Evolutionary conservation across 2,329 filamentous ascomycete species (phyloP).

Genomic region (Trichophaea hybrida): DNA sequence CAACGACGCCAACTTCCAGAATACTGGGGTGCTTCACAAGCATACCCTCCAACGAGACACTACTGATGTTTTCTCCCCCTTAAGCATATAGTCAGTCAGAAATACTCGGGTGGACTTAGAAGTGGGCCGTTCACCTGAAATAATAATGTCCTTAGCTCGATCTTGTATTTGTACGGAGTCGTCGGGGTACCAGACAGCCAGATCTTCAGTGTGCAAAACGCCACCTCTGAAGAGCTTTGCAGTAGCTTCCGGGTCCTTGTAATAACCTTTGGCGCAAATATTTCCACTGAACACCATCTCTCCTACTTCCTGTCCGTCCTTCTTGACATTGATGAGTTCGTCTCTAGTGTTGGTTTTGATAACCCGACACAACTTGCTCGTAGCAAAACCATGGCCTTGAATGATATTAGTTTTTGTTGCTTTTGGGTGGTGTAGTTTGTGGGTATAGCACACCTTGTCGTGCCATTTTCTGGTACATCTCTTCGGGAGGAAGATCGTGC

Average conservation of each 20-base stretch:
- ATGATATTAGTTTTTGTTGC: neutral
- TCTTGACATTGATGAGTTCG: constrained; percentile 50
- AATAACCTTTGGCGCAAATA: constrained; percentile 83
- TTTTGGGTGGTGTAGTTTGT: constrained; percentile 39
- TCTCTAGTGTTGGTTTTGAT: constrained; percentile 59
- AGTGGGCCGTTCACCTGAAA: constrained; percentile 50
- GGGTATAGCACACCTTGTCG: constrained; percentile 45
- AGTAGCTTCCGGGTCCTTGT: constrained; percentile 76
- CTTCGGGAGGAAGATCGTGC: constrained; percentile 56
- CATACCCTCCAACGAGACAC: constrained; percentile 80
- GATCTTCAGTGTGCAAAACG: constrained; percentile 73
- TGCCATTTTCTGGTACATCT: constrained; percentile 82
- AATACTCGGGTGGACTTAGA: neutral
- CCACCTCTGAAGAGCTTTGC: constrained; percentile 76
- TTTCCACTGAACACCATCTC: constrained; percentile 72
- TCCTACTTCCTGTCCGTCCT: constrained; percentile 60
- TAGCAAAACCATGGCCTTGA: constrained; percentile 21
- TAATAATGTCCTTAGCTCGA: constrained; percentile 94
- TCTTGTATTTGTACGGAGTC: constrained; percentile 86
- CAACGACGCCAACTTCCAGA: constrained; percentile 81
- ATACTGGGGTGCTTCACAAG: constrained; percentile 76
- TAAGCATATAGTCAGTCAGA: constrained; percentile 5
- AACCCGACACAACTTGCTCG: constrained; percentile 46
- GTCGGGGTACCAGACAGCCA: constrained; percentile 86
- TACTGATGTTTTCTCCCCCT: constrained; percentile 96